Percentiles rank a stretch among this genome's conserved stretches.
These are phyloP conservation scores for Medicago truncatula DNA, from an alignment of 306 rosid species.

Conservation along the genomic window MtrunA17r5.0-ANR NC_053049.1:44879001-44879500, in stretches of 20 bases:
- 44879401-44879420: conserved; percentile 76
- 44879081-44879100: conserved; percentile 24
- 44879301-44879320: conserved; percentile 95
- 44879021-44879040: conserved; percentile 21
- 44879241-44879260: conserved; percentile 16
- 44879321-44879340: conserved; percentile 64
- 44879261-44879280: conserved; percentile 59
- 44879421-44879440: conserved; percentile 91
- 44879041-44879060: conserved; percentile 8
- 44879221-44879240: neutral
- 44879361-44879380: conserved; percentile 8
- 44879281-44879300: conserved; percentile 91
- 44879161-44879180: conserved; percentile 79
- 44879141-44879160: conserved; percentile 85
- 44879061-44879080: conserved; percentile 20
- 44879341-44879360: conserved; percentile 20
- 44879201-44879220: conserved; percentile 25
- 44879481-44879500: conserved; percentile 1
- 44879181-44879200: conserved; percentile 81
- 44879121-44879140: conserved; percentile 78
- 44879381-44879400: conserved; percentile 62
- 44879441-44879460: conserved; percentile 61
- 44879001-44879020: conserved; percentile 66
- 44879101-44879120: conserved; percentile 69
- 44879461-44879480: conserved; percentile 28